Conservation (phyloP, 2,329 filamentous ascomycete species). For the Colletotrichum sp. region DNA sequence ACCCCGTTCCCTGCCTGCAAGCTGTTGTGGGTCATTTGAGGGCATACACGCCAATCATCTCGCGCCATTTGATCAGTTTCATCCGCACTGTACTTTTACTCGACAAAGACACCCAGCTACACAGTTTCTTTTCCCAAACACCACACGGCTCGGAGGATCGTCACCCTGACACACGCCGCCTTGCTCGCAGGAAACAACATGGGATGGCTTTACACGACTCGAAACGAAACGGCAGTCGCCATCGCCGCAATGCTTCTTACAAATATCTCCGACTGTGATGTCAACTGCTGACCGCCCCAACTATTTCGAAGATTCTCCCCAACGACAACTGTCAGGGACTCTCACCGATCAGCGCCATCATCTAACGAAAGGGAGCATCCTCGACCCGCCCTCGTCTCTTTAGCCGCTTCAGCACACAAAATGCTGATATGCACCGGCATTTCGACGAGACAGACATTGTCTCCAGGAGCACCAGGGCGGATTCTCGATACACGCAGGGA, state of each 20-base stretch:
- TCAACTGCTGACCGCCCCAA: neutral
- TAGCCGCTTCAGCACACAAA: neutral
- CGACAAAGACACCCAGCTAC: fast-evolving
- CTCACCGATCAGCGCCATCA: neutral
- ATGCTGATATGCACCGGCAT: neutral
- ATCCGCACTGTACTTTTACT: neutral
- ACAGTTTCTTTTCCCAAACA: neutral
- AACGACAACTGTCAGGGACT: neutral
- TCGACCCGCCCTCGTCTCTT: neutral
- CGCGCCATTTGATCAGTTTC: neutral
- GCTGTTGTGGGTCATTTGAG: neutral
- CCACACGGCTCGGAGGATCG: neutral
- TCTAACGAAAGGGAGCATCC: neutral
- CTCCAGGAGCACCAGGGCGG: neutral
- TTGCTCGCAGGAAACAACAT: neutral
- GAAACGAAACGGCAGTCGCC: neutral
- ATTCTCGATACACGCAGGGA: neutral
- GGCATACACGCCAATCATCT: neutral
- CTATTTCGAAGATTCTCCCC: neutral
- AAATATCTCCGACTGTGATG: neutral
- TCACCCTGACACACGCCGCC: neutral
- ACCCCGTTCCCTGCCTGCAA: neutral
- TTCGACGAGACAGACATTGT: neutral
- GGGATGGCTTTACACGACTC: slow-evolving; percentile 2
- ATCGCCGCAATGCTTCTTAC: neutral